These are phyloP conservation scores for Drechslerella dactyloides DNA, from an alignment of 2,329 filamentous ascomycete genomes.

Conservation along the genomic window DNA sequence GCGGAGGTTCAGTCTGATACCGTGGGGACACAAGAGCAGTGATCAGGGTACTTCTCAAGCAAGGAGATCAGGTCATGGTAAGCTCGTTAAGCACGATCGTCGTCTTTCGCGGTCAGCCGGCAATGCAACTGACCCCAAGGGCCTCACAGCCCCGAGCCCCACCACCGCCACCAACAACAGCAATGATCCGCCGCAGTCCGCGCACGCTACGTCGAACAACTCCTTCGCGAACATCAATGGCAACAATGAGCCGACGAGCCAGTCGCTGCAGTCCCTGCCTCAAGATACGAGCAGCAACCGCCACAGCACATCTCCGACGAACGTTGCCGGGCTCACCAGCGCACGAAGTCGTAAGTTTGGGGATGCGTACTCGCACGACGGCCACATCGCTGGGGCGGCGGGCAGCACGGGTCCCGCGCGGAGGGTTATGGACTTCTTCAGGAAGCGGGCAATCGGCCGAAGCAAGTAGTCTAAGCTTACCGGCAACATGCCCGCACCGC, in stretches of 20 bases:
- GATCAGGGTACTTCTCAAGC: slow-evolving; percentile 30
- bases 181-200: slow-evolving; percentile 32
- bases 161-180: too few species aligned
- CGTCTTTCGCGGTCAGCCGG: slow-evolving; percentile 49
- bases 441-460: slow-evolving; percentile 79
- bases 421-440: slow-evolving; percentile 98
- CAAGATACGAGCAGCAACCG: slow-evolving; percentile 58
- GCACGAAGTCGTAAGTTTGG: slow-evolving; percentile 78
- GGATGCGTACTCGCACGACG: slow-evolving; percentile 77
- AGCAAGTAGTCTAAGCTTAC: slow-evolving; percentile 57
- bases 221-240: slow-evolving; percentile 55
- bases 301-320: slow-evolving; percentile 60
- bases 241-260: slow-evolving; percentile 54
- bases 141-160: slow-evolving; percentile 43
- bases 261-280: slow-evolving; percentile 52
- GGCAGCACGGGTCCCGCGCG: slow-evolving; percentile 87
- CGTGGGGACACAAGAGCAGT: slow-evolving; percentile 58
- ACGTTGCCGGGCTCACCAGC: slow-evolving; percentile 72
- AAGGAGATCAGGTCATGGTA: slow-evolving; percentile 50
- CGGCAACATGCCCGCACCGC: slow-evolving; percentile 14
- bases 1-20: slow-evolving; percentile 72
- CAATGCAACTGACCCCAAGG: slow-evolving; percentile 48
- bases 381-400: slow-evolving; percentile 67
- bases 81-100: slow-evolving; percentile 51
- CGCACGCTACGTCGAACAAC: slow-evolving; percentile 38